Evolutionary conservation across 768 basidiomycete species (phyloP).

Genomic region (Arthromyces matolae): DNA sequence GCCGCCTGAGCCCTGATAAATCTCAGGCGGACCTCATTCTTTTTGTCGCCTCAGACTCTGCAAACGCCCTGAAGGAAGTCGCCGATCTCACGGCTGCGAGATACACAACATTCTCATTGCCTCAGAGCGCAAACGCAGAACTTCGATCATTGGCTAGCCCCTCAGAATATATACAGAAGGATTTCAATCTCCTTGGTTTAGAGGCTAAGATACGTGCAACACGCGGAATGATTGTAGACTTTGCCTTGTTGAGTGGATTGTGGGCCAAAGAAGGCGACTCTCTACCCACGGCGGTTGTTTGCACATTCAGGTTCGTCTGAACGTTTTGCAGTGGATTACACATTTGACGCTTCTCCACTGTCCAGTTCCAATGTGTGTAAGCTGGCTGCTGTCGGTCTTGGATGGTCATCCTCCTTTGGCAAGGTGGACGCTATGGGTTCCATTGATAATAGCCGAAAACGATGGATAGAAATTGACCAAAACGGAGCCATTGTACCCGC

Average conservation of each 20-base stretch:
- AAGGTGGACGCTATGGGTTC: conserved; percentile 42
- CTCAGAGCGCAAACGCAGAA: conserved; percentile 35
- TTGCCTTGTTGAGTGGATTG: conserved; percentile 60
- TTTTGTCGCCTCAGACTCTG: conserved; percentile 64
- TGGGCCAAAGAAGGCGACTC: conserved; percentile 48
- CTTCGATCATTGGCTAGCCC: conserved; percentile 48
- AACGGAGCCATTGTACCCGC: conserved; percentile 50
- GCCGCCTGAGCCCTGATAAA: conserved; percentile 25
- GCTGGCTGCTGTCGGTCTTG: conserved; percentile 55
- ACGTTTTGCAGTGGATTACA: background rate
- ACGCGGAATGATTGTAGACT: conserved; percentile 63
- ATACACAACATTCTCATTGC: conserved; percentile 42
- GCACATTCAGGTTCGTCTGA: conserved; percentile 49
- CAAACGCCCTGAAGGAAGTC: conserved; percentile 40
- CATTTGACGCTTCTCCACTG: conserved; percentile 6
- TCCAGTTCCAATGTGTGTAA: conserved; percentile 65
- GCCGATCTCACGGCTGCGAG: conserved; percentile 32
- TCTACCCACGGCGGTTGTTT: conserved; percentile 50
- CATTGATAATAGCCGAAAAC: conserved; percentile 40
- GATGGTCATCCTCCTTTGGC: conserved; percentile 64
- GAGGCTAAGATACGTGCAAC: conserved; percentile 47
- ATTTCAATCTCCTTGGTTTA: conserved; percentile 40
- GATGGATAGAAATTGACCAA: conserved; percentile 68
- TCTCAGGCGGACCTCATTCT: conserved; percentile 31
- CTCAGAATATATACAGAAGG: conserved; percentile 49